Conservation (phyloP, 2,329 filamentous ascomycete genomes). For the Knoxdaviesia proteae region DNA sequence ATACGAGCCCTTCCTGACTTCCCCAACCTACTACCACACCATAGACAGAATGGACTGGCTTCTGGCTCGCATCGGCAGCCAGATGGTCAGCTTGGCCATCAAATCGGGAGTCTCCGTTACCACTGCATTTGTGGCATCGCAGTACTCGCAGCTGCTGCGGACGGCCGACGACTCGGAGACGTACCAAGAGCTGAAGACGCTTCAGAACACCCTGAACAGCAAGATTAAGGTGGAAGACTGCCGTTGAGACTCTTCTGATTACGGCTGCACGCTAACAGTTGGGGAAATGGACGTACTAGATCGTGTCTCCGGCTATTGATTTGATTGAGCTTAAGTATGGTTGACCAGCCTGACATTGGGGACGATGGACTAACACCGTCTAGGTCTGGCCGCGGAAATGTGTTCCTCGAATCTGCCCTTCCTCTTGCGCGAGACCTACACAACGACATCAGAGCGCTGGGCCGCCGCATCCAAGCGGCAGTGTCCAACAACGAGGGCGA, state of each 20-base stretch:
- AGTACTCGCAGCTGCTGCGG: constrained; percentile 60
- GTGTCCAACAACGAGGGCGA: constrained; percentile 37
- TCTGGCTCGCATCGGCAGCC: constrained; percentile 30
- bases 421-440: constrained; percentile 65
- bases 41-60: constrained; percentile 43
- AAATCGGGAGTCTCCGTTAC: constrained; percentile 71
- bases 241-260: background rate
- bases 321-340: constrained; percentile 72
- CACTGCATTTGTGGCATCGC: constrained; percentile 63
- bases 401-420: constrained; percentile 60
- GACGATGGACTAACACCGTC: background rate
- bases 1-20: background rate
- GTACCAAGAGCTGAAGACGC: constrained; percentile 42
- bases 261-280: background rate
- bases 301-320: constrained; percentile 77
- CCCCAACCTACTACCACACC: background rate
- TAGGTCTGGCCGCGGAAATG: constrained; percentile 32
- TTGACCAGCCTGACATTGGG: background rate
- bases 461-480: constrained; percentile 50
- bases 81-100: constrained; percentile 85
- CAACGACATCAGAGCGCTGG: constrained; percentile 63
- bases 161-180: constrained; percentile 52
- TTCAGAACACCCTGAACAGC: constrained; percentile 57
- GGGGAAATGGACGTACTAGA: constrained; percentile 21
- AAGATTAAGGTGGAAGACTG: constrained; percentile 40